Evolutionary conservation across 1,284 basidiomycete species (phyloP).

Genomic region (Pseudozyma flocculosa): DNA sequence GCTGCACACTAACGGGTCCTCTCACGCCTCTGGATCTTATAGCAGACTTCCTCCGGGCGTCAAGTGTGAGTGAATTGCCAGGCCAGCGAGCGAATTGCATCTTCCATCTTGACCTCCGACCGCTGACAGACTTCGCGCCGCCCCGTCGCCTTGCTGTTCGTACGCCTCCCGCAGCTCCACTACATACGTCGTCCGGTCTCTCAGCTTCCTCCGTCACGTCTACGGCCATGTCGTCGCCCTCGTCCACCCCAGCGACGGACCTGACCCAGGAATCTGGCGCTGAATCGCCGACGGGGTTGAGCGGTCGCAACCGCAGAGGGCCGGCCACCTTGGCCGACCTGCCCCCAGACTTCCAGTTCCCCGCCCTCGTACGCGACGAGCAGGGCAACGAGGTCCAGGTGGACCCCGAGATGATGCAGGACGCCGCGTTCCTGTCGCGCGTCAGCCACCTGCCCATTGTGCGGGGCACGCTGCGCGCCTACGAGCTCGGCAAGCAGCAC

Average conservation of each 20-base stretch:
- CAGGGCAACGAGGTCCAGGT: conserved; percentile 44
- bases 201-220: conserved; percentile 39
- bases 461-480: conserved; percentile 69
- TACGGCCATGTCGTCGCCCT: conserved; percentile 43
- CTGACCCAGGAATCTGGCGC: conserved; percentile 31
- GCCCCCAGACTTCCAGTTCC: conserved; percentile 46
- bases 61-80: too few relatives aligned
- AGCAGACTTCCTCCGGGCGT: too few relatives aligned
- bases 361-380: conserved; percentile 46
- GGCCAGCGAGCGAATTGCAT: too few relatives aligned
- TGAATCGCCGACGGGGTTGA: conserved; percentile 17
- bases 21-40: too few relatives aligned
- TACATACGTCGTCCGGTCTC: conserved; percentile 31
- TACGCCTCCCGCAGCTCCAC: conserved; percentile 5
- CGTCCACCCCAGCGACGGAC: conserved; percentile 44
- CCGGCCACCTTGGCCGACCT: conserved; percentile 38
- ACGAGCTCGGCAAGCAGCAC: conserved; percentile 74
- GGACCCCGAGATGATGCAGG: conserved; percentile 46
- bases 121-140: too few relatives aligned
- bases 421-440: conserved; percentile 42
- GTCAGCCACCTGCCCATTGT: conserved; percentile 63
- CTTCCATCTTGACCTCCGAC: too few relatives aligned
- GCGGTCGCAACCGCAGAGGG: conserved; percentile 6
- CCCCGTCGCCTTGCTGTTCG: too few relatives aligned
- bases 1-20: too few relatives aligned